Percentiles rank a stretch among this genome's conserved stretches.
These are phyloP conservation scores for Chaetomium fimeti DNA, from an alignment of 495 filamentous ascomycete genomes.

Conservation along the genomic window DNA sequence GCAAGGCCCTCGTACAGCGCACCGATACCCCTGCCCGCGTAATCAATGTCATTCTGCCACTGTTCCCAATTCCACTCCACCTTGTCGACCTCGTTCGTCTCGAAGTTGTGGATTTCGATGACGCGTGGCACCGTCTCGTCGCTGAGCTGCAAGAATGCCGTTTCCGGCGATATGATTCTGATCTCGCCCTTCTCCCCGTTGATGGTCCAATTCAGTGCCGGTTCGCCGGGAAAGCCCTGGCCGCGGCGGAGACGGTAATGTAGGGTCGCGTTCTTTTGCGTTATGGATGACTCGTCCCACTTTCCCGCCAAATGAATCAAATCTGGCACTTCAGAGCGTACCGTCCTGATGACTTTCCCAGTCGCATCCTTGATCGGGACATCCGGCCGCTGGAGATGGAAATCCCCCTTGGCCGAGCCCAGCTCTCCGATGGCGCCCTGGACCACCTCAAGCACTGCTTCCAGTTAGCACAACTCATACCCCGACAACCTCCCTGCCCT, in stretches of 20 bases:
- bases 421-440: conserved; percentile 49
- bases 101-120: conserved; percentile 48
- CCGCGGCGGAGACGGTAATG: conserved; percentile 51
- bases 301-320: conserved; percentile 50
- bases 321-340: conserved; percentile 44
- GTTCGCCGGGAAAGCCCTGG: conserved; percentile 47
- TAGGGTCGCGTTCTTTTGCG: conserved; percentile 38
- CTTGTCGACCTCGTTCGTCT: conserved; percentile 41
- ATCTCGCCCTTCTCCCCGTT: conserved; percentile 58
- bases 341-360: conserved; percentile 33
- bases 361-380: conserved; percentile 35
- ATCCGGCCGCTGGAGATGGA: conserved; percentile 49
- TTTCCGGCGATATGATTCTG: conserved; percentile 38
- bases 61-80: conserved; percentile 46
- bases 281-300: conserved; percentile 38
- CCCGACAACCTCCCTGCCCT: neutral
- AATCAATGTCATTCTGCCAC: conserved; percentile 41
- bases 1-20: conserved; percentile 53
- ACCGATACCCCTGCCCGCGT: conserved; percentile 44
- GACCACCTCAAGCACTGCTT: conserved; percentile 38
- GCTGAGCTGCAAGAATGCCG: conserved; percentile 41
- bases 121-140: conserved; percentile 34
- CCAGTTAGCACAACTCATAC: neutral
- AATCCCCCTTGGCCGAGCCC: conserved; percentile 36
- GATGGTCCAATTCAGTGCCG: conserved; percentile 54